Percentiles rank a stretch among this genome's conserved stretches.
phyloP scores from a whole-genome alignment of 2,329 filamentous ascomycete genomes.

The Stemphylium beticola region DNA sequence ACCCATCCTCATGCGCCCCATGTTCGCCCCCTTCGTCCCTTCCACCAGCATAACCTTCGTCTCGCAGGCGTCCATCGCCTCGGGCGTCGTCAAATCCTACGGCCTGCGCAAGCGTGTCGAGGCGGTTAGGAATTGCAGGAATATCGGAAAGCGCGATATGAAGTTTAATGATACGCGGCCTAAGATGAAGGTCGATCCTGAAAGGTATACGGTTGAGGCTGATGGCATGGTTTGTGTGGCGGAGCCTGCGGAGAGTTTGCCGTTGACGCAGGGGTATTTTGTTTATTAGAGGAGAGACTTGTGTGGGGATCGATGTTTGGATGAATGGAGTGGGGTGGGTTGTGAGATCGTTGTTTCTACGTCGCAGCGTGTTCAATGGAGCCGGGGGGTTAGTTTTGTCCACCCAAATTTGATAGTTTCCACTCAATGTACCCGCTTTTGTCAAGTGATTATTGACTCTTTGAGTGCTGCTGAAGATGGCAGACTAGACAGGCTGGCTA shows the following conservation, averaged over 20 bases:
- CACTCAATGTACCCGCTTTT: too few relatives aligned
- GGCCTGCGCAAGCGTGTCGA: conserved; percentile 80
- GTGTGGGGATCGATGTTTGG: background rate
- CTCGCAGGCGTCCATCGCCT: conserved; percentile 71
- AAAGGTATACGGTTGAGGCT: conserved; percentile 85
- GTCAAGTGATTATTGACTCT: too few relatives aligned
- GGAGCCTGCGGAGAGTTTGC: conserved; percentile 72
- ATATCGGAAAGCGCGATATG: conserved; percentile 84
- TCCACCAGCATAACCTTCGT: conserved; percentile 81
- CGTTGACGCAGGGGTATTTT: conserved; percentile 78
- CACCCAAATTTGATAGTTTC: too few relatives aligned
- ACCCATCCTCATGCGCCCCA: conserved; percentile 80
- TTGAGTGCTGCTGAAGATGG: too few relatives aligned
- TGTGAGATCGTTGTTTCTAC: background rate
- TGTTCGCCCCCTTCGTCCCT: conserved; percentile 81
- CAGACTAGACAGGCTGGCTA: too few relatives aligned
- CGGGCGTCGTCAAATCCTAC: conserved; percentile 73
- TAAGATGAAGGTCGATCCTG: conserved; percentile 88
- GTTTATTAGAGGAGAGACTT: conserved; percentile 67
- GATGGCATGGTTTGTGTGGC: conserved; percentile 77
- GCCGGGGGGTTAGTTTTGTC: background rate
- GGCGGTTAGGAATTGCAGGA: conserved; percentile 76
- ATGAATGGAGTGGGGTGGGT: background rate
- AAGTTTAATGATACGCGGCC: conserved; percentile 85
- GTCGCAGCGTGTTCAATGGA: too few relatives aligned